Percentiles rank a stretch among this genome's conserved stretches.
Conservation (phyloP, 306 rosid species). For the Rosa rugosa region DNA sequence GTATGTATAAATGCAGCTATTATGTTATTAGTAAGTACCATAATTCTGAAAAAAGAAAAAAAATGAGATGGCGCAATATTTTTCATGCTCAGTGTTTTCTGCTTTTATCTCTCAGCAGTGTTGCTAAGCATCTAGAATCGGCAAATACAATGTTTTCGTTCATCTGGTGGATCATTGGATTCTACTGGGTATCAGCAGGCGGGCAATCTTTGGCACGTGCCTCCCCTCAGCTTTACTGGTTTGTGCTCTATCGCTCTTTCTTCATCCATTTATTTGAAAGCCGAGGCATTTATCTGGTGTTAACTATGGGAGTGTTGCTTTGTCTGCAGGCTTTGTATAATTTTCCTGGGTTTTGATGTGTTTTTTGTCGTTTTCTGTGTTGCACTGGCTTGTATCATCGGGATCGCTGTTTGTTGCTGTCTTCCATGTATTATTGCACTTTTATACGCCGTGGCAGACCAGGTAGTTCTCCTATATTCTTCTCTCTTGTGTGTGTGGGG, state of each 20-base stretch:
- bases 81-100: neutral
- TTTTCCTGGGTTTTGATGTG: slow-evolving; percentile 95
- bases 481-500: slow-evolving; percentile 5
- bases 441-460: slow-evolving; percentile 92
- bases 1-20: neutral
- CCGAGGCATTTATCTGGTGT: slow-evolving; percentile 12
- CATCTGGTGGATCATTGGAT: slow-evolving; percentile 98
- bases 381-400: slow-evolving; percentile 92
- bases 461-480: slow-evolving; percentile 50
- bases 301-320: slow-evolving; percentile 31
- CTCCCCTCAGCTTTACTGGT: slow-evolving; percentile 95
- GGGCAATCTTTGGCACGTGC: slow-evolving; percentile 62
- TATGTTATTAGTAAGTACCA: neutral
- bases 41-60: neutral
- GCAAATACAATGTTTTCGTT: slow-evolving; percentile 97
- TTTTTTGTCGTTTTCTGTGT: slow-evolving; percentile 98
- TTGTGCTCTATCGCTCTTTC: slow-evolving; percentile 29
- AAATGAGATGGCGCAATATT: neutral
- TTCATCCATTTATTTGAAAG: slow-evolving; percentile 11
- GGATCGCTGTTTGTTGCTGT: slow-evolving; percentile 95
- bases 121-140: slow-evolving; percentile 86
- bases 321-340: slow-evolving; percentile 85
- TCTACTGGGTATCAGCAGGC: slow-evolving; percentile 97
- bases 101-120: slow-evolving; percentile 41
- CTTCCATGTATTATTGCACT: slow-evolving; percentile 94